phyloP scores from a whole-genome alignment of 2,329 filamentous ascomycete species.

The Diplodia intermedia region DNA sequence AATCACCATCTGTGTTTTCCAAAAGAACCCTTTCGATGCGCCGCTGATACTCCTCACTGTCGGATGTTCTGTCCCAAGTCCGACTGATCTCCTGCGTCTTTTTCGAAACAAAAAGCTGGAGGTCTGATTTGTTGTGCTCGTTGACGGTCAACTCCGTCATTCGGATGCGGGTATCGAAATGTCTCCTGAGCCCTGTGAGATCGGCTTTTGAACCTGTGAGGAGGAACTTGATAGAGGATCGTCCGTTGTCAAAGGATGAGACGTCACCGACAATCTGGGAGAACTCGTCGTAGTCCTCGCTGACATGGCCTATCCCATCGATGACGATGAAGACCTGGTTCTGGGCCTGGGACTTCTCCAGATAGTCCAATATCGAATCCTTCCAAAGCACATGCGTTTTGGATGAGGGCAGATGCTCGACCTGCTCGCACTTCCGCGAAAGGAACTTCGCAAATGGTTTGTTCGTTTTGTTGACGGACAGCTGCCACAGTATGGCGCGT shows the following conservation, averaged over 20 bases:
- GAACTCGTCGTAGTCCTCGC: neutral
- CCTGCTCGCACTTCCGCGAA: neutral
- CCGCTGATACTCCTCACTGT: neutral
- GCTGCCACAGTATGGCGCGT: neutral
- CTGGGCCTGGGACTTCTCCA: neutral
- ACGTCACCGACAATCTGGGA: neutral
- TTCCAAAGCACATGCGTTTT: slow-evolving; percentile 4
- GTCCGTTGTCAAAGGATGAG: neutral
- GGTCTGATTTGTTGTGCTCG: slow-evolving; percentile 2
- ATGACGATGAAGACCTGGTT: slow-evolving; percentile 10
- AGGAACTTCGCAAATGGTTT: slow-evolving; percentile 6
- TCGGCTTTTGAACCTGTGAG: neutral
- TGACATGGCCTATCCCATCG: slow-evolving; percentile 14
- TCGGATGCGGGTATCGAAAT: neutral
- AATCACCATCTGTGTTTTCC: neutral
- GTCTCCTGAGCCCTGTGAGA: neutral
- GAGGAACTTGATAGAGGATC: neutral
- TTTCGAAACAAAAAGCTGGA: neutral
- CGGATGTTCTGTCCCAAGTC: neutral
- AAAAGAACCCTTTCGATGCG: neutral
- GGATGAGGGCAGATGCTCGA: neutral
- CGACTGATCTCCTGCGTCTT: slow-evolving; percentile 2
- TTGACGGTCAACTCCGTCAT: neutral
- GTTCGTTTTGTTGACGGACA: neutral
- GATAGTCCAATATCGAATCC: neutral